Base-by-base conservation (phyloP, 345 rosid genomes). In the Citrus cavaleriei region DNA sequence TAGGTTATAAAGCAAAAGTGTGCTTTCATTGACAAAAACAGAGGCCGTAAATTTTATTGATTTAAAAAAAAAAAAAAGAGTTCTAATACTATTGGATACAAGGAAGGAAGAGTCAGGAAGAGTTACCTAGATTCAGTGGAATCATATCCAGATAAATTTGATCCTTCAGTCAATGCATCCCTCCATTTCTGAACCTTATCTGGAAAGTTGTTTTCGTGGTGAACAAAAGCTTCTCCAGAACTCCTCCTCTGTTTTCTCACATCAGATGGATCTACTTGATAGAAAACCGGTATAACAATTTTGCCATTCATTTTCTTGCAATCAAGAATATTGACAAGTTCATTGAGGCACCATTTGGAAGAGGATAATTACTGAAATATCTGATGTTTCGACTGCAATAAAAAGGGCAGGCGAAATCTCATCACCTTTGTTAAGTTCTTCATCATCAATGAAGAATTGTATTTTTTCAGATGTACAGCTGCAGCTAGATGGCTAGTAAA, bases 221-320 rank as follows among this genome's bases (percentile, higher is more conserved):
- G 7, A 35, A 35, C 1, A 35, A 35, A 35, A 35, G 38, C 38
- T 6, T 34, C 35, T 35, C 8, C 38, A 35, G 8, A 35, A 5
- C 37, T 35, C 37, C 37, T 6, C 6, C 37, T 35, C 7, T 35
- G 37, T 35, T 35, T 35, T 35, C 37, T 27, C 12, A 71, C 59
- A 71, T 51, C 61, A 0, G 77, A 73, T 73, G 68, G 65, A 73
- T 73, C 27, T 1, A 73, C 76, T 10, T n/a, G 34, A 14, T 73
- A 73, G 46, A 73, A 73, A 73, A 73, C 66, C 0, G 76, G 76
- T 10, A 73, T 73, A 4, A 73, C 66, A n/a, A 73, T 73, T 25
- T 57, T 54, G n/a, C 63, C 46, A 16, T 73, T 73, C 54, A 35
- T 58, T 13, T n/a, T n/a, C 30, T 73, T 58, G 32, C 46, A 59